A percentile compares a stretch with the other conserved stretches of the same genome.
phyloP scores from a whole-genome alignment of 2,329 filamentous ascomycete species.

The Pleomassaria siparia region DNA sequence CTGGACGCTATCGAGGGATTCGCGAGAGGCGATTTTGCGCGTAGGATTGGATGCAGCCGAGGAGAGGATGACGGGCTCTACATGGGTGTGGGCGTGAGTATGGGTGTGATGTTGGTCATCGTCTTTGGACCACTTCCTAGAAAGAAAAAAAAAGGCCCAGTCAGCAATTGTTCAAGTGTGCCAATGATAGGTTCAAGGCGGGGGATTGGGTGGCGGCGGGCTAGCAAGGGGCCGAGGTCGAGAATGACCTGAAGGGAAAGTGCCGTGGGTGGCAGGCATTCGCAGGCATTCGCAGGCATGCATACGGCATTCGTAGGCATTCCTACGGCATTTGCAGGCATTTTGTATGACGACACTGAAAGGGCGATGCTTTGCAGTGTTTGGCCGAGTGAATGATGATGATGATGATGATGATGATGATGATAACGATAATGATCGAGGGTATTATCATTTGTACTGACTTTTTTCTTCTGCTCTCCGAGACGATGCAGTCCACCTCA shows the following conservation, averaged over 20 bases:
- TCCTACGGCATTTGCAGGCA: not conserved
- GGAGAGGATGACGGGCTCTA: conserved; percentile 1
- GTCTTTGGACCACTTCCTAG: conserved; percentile 48
- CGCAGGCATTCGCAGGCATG: too few relatives aligned
- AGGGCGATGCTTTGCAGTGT: not conserved
- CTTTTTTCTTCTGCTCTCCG: conserved; percentile 81
- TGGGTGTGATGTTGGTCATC: conserved; percentile 36
- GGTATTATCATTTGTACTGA: too few relatives aligned
- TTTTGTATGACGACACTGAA: conserved; percentile 25
- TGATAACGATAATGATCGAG: too few relatives aligned
- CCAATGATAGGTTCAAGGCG: conserved; percentile 19
- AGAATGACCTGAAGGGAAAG: conserved; percentile 8
- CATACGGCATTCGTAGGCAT: too few relatives aligned
- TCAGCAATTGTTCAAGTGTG: conserved; percentile 20
- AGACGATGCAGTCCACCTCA: conserved; percentile 70
- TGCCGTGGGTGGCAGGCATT: too few relatives aligned
- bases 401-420: too few relatives aligned
- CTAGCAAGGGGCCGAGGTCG: conserved; percentile 10
- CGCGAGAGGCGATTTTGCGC: conserved; percentile 44
- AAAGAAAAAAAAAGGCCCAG: too few relatives aligned
- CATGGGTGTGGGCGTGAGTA: conserved; percentile 12
- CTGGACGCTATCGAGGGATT: conserved; percentile 39
- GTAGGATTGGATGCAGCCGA: conserved; percentile 23
- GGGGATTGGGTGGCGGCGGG: conserved; percentile 19
- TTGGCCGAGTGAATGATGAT: conserved; percentile 6